Base-by-base conservation (phyloP, 1,139 yeast species). In the Geotrichum citri-aurantii region DNA sequence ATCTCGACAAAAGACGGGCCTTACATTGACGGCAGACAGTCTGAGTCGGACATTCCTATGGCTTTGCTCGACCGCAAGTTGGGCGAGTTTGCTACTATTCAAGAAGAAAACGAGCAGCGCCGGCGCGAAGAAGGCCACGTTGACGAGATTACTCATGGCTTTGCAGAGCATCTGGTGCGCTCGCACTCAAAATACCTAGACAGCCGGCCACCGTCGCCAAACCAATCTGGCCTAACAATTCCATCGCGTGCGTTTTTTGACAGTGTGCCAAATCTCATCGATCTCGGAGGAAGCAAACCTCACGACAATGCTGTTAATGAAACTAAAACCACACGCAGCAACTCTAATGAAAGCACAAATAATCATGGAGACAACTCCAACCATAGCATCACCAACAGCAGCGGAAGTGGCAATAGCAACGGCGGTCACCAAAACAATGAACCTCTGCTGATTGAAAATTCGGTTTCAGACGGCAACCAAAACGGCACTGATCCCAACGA, bases 1-100 rank as follows among this genome's bases (percentile, higher is more conserved):
- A 37, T 31, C 48, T 19, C 48, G 2, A 44, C 51, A 8, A 48
- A 42, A 10, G 57, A 49, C 6, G 59, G 61, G 2, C 57, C 57
- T 4, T 56, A 56, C 26, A 57, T 54, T 19, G 33, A 51, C 10
- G 55, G 46, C 3, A 31, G 11, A 7, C 26, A 23, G 4, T 27
- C 42, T 14, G 58, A 46, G 14, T 21, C 61, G 14, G 71, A 66
- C 33, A 68, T 69, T 29, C 69, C 68, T 14, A 54, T 69, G 52
- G 54, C 63, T 5, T 66, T 65, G 42, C 61, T 69, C 29, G 68
- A 68, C 49, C 59, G 59, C 31, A 63, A 63, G 46, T 62, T 69
- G 17, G 62, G 60, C 21, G 62, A 65, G 47, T 52, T 63, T 11
- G 61, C 57, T 11, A 63, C 66, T 7, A 60, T 64, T 27, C 64